Conservation (phyloP, 805 yeast genomes). For the Metschnikowia gelsemii region DNA sequence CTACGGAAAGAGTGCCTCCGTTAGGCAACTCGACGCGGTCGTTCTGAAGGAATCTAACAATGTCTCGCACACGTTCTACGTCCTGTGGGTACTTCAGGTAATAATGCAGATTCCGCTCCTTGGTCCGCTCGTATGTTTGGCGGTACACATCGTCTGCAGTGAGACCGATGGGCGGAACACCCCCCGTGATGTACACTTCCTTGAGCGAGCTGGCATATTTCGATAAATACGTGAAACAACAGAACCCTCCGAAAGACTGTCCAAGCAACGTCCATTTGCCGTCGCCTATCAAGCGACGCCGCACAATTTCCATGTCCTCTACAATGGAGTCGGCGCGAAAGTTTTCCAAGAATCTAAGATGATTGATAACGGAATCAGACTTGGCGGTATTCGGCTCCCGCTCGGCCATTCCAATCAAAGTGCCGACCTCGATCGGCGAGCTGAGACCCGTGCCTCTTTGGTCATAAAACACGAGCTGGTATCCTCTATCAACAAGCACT, state of each 20-base stretch:
- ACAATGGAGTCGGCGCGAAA: slow-evolving; percentile 57
- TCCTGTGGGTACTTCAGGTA: slow-evolving; percentile 52
- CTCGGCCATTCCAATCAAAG: slow-evolving; percentile 19
- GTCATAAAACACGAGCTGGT: slow-evolving; percentile 48
- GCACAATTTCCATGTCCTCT: slow-evolving; percentile 48
- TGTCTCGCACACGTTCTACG: slow-evolving; percentile 33
- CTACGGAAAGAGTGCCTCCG: slow-evolving; percentile 49
- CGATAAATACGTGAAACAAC: slow-evolving; percentile 50
- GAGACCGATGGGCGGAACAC: slow-evolving; percentile 52
- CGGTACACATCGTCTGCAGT: slow-evolving; percentile 49
- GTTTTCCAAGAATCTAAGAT: slow-evolving; percentile 40
- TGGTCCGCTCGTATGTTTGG: slow-evolving; percentile 48
- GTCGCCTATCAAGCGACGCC: slow-evolving; percentile 35
- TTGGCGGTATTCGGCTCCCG: not conserved
- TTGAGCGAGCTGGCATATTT: slow-evolving; percentile 41
- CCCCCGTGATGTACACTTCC: slow-evolving; percentile 53
- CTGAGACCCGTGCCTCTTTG: slow-evolving; percentile 65
- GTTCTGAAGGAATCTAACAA: slow-evolving; percentile 33
- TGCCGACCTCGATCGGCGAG: slow-evolving; percentile 41
- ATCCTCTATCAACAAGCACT: slow-evolving; percentile 40
- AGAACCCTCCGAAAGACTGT: slow-evolving; percentile 58
- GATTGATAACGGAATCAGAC: slow-evolving; percentile 24
- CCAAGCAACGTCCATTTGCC: slow-evolving; percentile 53
- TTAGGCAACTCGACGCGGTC: slow-evolving; percentile 44
- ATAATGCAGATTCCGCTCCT: slow-evolving; percentile 47